A percentile compares a stretch with the other conserved stretches of the same genome.
These are phyloP conservation scores for Tuber umbilicatum DNA, from an alignment of 495 filamentous ascomycete genomes.

Conservation along the genomic window DNA sequence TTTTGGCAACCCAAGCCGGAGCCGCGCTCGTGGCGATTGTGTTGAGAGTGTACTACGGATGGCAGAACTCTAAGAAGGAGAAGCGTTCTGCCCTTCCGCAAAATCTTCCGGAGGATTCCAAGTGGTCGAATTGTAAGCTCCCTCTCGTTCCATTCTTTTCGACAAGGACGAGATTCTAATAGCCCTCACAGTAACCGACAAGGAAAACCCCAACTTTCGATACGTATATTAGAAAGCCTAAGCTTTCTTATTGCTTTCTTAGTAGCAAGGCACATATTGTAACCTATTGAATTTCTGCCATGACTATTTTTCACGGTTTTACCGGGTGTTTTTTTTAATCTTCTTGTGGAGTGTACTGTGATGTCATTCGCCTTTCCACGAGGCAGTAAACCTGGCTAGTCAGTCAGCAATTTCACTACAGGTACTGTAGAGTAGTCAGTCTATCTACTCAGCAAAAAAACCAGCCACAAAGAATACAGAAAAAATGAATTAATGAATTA, in stretches of 20 bases:
- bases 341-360: not conserved
- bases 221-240: constrained; percentile 54
- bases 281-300: not conserved
- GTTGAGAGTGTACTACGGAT: constrained; percentile 47
- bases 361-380: too few species aligned
- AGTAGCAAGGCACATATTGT: not conserved
- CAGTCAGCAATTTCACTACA: too few species aligned
- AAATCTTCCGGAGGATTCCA: constrained; percentile 21
- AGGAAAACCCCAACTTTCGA: constrained; percentile 66
- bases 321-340: not conserved
- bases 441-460: too few species aligned
- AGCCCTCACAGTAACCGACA: constrained; percentile 55
- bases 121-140: constrained; percentile 27
- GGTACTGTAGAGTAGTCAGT: too few species aligned
- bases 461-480: too few species aligned
- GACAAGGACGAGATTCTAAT: not conserved
- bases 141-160: not conserved
- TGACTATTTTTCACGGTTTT: not conserved
- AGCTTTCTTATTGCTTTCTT: not conserved
- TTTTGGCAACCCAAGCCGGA: constrained; percentile 49
- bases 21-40: constrained; percentile 45
- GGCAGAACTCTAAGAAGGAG: constrained; percentile 46
- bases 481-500: too few species aligned
- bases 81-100: constrained; percentile 19
- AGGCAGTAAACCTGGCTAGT: too few species aligned